Evolutionary conservation across 2,329 filamentous ascomycete genomes (phyloP), one percentile per base, ranked within the genome.

Genomic region (Penicillium capsulatum): DNA sequence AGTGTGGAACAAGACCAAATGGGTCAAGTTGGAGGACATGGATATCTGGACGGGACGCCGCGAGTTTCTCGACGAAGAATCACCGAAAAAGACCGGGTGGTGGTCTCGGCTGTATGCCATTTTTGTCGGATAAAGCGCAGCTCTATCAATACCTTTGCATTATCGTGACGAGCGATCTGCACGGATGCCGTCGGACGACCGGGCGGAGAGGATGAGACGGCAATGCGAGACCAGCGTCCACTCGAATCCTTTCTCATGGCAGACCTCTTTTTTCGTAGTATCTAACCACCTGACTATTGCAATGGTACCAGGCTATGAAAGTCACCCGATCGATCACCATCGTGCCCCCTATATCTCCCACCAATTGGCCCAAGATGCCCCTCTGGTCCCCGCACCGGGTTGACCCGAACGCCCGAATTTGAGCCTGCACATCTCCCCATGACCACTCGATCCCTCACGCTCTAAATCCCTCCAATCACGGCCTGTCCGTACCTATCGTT

Each of bases 41-140:
- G 62, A 68, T 50, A 65, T 67, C 17, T 66, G 61, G 60, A 64
- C 52, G 3, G 63, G 65, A 5, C 53, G 60, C 29, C 53, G 60
- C 27, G 55, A 57, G 17, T 49, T 50, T 20, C 40, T 38, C 0
- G 52, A 53, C 3, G 48, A 45, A 36, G 37, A 40, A 20, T 3
- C 38, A 34, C 16, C 22, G 22, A 7, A 14, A 9, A 36, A 48
- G 17, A 9, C 34, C 4, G 36, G 19, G 1, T 50, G 51, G 43
- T 54, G 48, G 53, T 24, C 40, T 7, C 48, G 46, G 24, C 19
- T 57, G 16, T 42, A 45, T 30, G 46, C 49, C 8, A 31, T 58
- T 20, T 33, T 61, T 39, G 44, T 60, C 26, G 59, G 59, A 16
- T 60, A 43, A 22, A n/a, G n/a, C n/a, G n/a, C n/a, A n/a, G n/a